Conservation (phyloP, 176 grass and related monocot species). For the Oryza brachyantha region DNA sequence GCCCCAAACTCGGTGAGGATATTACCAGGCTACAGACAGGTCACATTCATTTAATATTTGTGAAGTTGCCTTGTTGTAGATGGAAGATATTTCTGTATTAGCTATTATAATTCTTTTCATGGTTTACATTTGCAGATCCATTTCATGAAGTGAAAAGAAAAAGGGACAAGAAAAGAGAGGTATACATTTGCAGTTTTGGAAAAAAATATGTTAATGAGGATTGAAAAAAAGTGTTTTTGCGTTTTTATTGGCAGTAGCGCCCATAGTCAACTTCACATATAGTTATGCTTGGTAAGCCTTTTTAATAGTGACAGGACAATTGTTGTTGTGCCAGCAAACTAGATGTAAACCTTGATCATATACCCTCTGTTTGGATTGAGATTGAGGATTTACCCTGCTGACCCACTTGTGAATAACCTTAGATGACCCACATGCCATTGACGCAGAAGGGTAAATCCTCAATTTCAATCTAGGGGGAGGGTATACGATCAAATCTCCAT, state of each 20-base stretch:
- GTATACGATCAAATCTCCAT: neutral
- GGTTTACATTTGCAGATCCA: slow-evolving; percentile 63
- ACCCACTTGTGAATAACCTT: neutral
- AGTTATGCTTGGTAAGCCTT: neutral
- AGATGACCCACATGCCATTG: neutral
- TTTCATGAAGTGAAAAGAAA: slow-evolving; percentile 93
- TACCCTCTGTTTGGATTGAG: neutral
- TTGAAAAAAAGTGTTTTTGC: neutral
- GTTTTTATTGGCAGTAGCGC: neutral
- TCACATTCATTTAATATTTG: neutral
- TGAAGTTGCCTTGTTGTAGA: neutral
- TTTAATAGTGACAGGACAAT: neutral
- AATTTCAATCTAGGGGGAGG: neutral
- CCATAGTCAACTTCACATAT: neutral
- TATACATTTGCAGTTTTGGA: slow-evolving; percentile 31
- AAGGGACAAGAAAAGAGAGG: slow-evolving; percentile 92
- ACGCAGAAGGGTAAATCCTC: neutral
- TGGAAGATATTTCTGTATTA: neutral
- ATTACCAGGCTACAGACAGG: neutral
- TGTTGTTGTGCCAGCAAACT: neutral
- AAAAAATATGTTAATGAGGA: neutral
- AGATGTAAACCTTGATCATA: neutral
- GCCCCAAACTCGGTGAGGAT: neutral
- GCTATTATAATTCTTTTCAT: slow-evolving; percentile 19
- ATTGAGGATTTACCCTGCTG: too few species aligned